Percentiles rank a stretch among this genome's conserved stretches.
phyloP scores from a whole-genome alignment of 176 grass and related monocot species.

The Aegilops longissima region DNA sequence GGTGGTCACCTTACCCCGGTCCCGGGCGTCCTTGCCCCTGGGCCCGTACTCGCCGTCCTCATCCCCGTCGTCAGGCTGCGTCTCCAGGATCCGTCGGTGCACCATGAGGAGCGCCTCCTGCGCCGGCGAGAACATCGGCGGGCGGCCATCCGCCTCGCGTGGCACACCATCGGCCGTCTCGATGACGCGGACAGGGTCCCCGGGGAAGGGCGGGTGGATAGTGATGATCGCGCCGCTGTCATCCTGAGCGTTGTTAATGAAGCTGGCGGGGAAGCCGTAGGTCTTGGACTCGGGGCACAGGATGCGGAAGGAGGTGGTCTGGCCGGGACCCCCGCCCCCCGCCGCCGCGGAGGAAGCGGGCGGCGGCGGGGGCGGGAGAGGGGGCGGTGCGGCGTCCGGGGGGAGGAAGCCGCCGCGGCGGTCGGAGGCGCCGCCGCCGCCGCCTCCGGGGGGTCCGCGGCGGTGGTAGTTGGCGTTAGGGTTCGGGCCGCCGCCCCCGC shows the following conservation, averaged over 20 bases:
- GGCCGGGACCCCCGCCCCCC: background rate
- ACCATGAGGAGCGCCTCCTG: conserved; percentile 86
- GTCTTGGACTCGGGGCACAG: conserved; percentile 80
- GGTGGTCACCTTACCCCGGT: conserved; percentile 68
- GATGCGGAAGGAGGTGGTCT: conserved; percentile 84
- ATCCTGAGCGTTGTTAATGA: conserved; percentile 55
- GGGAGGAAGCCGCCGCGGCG: conserved; percentile 46
- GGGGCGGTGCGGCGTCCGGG: conserved; percentile 38
- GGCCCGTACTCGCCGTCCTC: conserved; percentile 58
- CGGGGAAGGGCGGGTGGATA: conserved; percentile 54
- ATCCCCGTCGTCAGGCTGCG: conserved; percentile 57
- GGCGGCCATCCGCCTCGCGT: conserved; percentile 69
- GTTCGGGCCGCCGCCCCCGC: conserved; percentile 41
- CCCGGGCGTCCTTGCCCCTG: conserved; percentile 54
- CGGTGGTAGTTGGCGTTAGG: conserved; percentile 45
- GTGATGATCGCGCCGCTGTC: conserved; percentile 80
- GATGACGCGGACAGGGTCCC: conserved; percentile 67
- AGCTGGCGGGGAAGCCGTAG: conserved; percentile 53
- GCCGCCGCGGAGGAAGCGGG: background rate
- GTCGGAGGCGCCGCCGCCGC: conserved; percentile 31
- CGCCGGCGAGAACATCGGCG: conserved; percentile 76
- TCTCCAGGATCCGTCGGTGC: conserved; percentile 82
- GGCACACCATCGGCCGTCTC: conserved; percentile 68
- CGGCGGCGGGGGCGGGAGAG: conserved; percentile 32
- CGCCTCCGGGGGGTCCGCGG: conserved; percentile 7